phyloP scores from a whole-genome alignment of 2,329 filamentous ascomycete genomes.

The Neurospora sp. region DNA sequence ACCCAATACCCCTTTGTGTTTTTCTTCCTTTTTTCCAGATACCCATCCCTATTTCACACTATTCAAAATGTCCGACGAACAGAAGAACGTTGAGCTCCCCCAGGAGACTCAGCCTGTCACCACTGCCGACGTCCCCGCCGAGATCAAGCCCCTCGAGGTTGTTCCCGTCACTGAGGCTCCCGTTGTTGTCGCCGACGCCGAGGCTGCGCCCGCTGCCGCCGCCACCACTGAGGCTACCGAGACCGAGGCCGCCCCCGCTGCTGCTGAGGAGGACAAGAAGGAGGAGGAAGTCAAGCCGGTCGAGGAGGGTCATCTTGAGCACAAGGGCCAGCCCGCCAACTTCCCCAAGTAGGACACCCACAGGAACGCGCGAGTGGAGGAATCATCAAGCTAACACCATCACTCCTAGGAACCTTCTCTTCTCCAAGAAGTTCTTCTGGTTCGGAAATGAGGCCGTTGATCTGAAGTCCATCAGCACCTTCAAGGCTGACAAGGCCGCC shows the following conservation, averaged over 20 bases:
- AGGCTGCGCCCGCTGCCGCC: slow-evolving; percentile 30
- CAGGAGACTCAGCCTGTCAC: slow-evolving; percentile 30
- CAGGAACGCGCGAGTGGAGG: neutral
- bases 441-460: slow-evolving; percentile 67
- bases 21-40: slow-evolving; percentile 16
- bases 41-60: slow-evolving; percentile 15
- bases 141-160: slow-evolving; percentile 1
- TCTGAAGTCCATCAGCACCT: slow-evolving; percentile 62
- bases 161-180: slow-evolving; percentile 24
- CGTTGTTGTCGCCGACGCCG: slow-evolving; percentile 27
- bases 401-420: slow-evolving; percentile 64
- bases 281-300: slow-evolving; percentile 39
- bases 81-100: slow-evolving; percentile 57
- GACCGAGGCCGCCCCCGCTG: slow-evolving; percentile 28
- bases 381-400: slow-evolving; percentile 8
- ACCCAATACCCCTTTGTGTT: slow-evolving; percentile 20
- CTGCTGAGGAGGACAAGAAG: slow-evolving; percentile 30
- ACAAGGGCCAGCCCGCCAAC: slow-evolving; percentile 83
- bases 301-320: slow-evolving; percentile 74
- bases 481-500: slow-evolving; percentile 80
- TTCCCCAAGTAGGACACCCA: slow-evolving; percentile 67
- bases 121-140: slow-evolving; percentile 9
- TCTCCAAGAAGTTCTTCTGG: slow-evolving; percentile 91
- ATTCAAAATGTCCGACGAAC: slow-evolving; percentile 61
- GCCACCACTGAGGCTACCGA: slow-evolving; percentile 28